Evolutionary conservation across 164 flowering plant genomes (phyloP).

Genomic region (Tinospora cordifolia): DNA sequence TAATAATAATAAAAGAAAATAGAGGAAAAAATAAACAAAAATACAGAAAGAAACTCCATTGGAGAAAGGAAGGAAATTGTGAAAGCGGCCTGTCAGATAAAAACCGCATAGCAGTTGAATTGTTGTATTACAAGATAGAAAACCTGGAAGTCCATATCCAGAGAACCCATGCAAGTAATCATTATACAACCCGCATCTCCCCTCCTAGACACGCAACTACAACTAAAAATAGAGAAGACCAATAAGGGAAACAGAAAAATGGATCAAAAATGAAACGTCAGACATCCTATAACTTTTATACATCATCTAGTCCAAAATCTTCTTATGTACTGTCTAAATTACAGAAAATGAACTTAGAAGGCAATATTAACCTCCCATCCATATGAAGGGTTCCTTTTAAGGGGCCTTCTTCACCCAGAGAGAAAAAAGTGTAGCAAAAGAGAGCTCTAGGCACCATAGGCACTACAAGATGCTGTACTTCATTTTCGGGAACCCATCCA

Average conservation of each 20-base stretch:
- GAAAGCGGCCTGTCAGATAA: too few relatives aligned
- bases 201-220: background rate
- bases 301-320: constrained; percentile 40
- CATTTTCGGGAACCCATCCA: constrained; percentile 6
- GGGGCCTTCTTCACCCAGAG: constrained; percentile 10
- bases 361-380: constrained; percentile 12
- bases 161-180: background rate
- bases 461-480: constrained; percentile 4
- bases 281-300: constrained; percentile 19
- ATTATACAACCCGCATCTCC: background rate
- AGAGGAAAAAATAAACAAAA: too few relatives aligned
- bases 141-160: background rate
- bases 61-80: too few relatives aligned
- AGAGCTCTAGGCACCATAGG: constrained; percentile 9
- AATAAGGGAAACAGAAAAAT: background rate
- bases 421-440: background rate
- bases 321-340: constrained; percentile 26
- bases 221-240: background rate
- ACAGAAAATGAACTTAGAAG: constrained; percentile 13
- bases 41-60: too few relatives aligned
- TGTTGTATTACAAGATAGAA: background rate
- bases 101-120: background rate
- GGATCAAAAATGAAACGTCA: background rate
- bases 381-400: too few relatives aligned
- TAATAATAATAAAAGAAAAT: too few relatives aligned